phyloP scores from a whole-genome alignment of 2,329 filamentous ascomycete genomes.

The Neofusicoccum parvum region DNA sequence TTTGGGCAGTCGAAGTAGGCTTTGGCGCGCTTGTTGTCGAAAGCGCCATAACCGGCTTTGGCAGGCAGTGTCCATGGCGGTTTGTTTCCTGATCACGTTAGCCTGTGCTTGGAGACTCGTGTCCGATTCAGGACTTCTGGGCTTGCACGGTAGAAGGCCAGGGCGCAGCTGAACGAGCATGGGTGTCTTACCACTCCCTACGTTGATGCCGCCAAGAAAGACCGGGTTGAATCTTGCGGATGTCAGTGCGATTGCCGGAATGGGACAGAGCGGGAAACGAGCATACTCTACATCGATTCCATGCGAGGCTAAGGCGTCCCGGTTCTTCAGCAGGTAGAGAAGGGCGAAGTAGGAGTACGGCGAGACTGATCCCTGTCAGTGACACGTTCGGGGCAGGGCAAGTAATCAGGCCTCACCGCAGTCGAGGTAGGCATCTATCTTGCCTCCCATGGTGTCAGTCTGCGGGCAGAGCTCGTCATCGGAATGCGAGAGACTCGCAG shows the following conservation, averaged over 20 bases:
- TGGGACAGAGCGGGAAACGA: background rate
- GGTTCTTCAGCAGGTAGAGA: constrained; percentile 60
- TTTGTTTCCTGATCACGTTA: constrained; percentile 60
- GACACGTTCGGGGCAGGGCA: background rate
- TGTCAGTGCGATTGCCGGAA: background rate
- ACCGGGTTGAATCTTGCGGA: constrained; percentile 66
- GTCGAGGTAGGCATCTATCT: constrained; percentile 69
- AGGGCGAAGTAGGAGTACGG: constrained; percentile 58
- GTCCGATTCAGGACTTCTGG: too few species aligned
- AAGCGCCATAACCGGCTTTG: constrained; percentile 63
- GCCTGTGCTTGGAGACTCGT: too few species aligned
- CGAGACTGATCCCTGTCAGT: constrained; percentile 57
- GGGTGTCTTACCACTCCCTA: constrained; percentile 39
- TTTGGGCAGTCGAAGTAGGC: constrained; percentile 52
- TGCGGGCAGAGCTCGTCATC: background rate
- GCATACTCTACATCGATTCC: constrained; percentile 67
- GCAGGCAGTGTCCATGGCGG: constrained; percentile 72
- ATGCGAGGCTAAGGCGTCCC: constrained; percentile 57
- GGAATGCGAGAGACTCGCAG: background rate
- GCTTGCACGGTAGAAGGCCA: background rate
- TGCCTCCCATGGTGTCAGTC: constrained; percentile 54
- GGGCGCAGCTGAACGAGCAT: background rate
- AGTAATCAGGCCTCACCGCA: constrained; percentile 54
- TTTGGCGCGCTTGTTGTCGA: constrained; percentile 53
- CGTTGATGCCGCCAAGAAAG: constrained; percentile 59